A percentile compares a stretch with the other conserved stretches of the same genome.
Conservation (phyloP, 345 rosid species). For the Corchorus olitorius region DNA sequence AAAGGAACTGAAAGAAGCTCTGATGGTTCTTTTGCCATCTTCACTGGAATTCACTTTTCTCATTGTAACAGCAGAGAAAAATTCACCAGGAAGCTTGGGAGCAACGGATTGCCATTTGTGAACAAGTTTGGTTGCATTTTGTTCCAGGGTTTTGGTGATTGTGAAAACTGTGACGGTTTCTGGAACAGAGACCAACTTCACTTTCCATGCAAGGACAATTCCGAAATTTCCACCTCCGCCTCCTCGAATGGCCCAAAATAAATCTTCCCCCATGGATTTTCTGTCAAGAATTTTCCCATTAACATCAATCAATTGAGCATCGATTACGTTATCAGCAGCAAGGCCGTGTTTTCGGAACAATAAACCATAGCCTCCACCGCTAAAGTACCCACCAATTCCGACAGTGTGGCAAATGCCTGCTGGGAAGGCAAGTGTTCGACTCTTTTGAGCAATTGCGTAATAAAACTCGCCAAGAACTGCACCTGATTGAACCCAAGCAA, state of each 20-base stretch:
- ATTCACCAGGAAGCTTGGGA: background rate
- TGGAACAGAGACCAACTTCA: slow-evolving; percentile 1
- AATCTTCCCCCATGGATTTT: slow-evolving; percentile 9
- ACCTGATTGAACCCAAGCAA: slow-evolving; percentile 17
- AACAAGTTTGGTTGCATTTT: slow-evolving; percentile 10
- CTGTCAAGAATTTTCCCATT: background rate
- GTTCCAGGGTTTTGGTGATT: slow-evolving; percentile 7
- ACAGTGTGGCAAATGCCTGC: slow-evolving; percentile 11
- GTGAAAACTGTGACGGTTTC: slow-evolving; percentile 3
- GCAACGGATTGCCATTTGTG: slow-evolving; percentile 12
- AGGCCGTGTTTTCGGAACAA: slow-evolving; percentile 11
- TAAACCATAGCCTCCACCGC: slow-evolving; percentile 9
- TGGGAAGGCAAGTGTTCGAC: slow-evolving; percentile 7
- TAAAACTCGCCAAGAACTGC: slow-evolving; percentile 9
- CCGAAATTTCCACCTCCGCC: slow-evolving; percentile 11
- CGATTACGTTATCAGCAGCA: background rate
- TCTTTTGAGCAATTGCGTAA: background rate
- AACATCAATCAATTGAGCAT: background rate
- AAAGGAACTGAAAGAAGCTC: background rate
- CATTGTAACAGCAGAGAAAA: background rate
- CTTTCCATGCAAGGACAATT: slow-evolving; percentile 8
- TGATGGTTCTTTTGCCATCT: background rate
- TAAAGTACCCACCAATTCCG: slow-evolving; percentile 11
- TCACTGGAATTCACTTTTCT: background rate
- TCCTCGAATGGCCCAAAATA: slow-evolving; percentile 18